These are phyloP conservation scores for Ampelocalamus luodianensis DNA, from an alignment of 176 grass and related monocot species.

Conservation along the genomic window DNA sequence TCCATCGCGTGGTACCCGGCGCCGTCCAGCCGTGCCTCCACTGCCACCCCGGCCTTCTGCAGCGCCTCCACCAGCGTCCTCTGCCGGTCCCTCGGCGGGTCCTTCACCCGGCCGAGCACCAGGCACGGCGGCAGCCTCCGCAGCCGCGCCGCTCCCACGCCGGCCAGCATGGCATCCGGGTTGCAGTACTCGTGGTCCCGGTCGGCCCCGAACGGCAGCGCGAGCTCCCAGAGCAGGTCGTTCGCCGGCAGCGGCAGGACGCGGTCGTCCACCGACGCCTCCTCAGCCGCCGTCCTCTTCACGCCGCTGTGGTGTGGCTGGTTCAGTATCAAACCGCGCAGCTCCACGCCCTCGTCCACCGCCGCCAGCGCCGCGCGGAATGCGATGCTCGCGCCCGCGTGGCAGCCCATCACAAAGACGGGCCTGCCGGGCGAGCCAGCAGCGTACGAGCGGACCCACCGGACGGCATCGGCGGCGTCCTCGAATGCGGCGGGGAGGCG, in stretches of 20 bases:
- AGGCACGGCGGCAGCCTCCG: conserved; percentile 71
- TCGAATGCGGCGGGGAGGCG: conserved; percentile 81
- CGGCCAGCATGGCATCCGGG: conserved; percentile 51
- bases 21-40: conserved; percentile 55
- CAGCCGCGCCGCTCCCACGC: conserved; percentile 32
- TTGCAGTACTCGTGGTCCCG: conserved; percentile 90
- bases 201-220: conserved; percentile 64
- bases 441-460: conserved; percentile 52
- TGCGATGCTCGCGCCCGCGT: conserved; percentile 74
- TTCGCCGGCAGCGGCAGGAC: conserved; percentile 69
- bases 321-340: conserved; percentile 70
- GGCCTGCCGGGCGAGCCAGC: conserved; percentile 43
- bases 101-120: conserved; percentile 62
- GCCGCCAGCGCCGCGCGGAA: conserved; percentile 69
- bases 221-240: conserved; percentile 91
- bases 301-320: conserved; percentile 76
- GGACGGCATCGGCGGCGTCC: conserved; percentile 74
- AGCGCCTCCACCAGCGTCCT: conserved; percentile 62
- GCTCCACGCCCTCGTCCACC: conserved; percentile 39
- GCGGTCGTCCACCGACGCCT: conserved; percentile 57
- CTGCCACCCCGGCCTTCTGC: conserved; percentile 50
- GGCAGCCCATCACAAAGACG: conserved; percentile 80
- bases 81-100: conserved; percentile 78
- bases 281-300: conserved; percentile 67
- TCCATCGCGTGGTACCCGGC: conserved; percentile 79